Conservation (phyloP, 768 basidiomycete genomes). For the Tephrocybe sp. region DNA sequence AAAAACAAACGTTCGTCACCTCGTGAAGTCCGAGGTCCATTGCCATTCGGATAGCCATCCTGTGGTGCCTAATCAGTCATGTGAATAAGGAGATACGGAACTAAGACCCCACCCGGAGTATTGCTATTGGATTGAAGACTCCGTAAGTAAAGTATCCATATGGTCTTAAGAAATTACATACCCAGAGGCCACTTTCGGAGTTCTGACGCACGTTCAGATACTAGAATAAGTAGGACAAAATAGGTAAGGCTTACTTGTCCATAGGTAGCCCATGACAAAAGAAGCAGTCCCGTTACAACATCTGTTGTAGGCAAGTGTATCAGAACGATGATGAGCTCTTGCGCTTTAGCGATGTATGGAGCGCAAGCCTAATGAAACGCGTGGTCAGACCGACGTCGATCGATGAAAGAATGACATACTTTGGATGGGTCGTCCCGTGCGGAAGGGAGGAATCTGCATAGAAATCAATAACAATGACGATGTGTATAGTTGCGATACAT, state of each 20-base stretch:
- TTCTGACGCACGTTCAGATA: constrained; percentile 8
- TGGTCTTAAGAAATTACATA: constrained; percentile 5
- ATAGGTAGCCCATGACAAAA: constrained; percentile 17
- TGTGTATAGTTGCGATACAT: background rate
- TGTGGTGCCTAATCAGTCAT: background rate
- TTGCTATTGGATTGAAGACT: constrained; percentile 6
- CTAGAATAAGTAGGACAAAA: background rate
- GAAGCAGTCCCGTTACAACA: constrained; percentile 14
- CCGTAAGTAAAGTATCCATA: background rate
- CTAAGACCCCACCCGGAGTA: constrained; percentile 13
- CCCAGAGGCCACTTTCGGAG: constrained; percentile 17
- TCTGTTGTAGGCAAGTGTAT: constrained; percentile 15
- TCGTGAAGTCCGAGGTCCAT: constrained; percentile 15
- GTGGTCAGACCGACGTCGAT: background rate
- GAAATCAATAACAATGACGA: background rate
- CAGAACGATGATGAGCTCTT: constrained; percentile 14
- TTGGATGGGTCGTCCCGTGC: constrained; percentile 14
- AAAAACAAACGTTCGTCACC: constrained; percentile 11
- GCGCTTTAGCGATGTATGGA: constrained; percentile 16
- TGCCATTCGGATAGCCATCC: constrained; percentile 19
- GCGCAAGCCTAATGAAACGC: constrained; percentile 10
- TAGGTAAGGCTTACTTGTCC: constrained; percentile 9
- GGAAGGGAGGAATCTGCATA: constrained; percentile 11
- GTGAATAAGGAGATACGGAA: background rate
- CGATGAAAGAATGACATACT: background rate